Percentiles rank a stretch among this genome's conserved stretches.
Evolutionary conservation across 495 filamentous ascomycete species (phyloP).

Genomic region (Hypoxylon rickii): DNA sequence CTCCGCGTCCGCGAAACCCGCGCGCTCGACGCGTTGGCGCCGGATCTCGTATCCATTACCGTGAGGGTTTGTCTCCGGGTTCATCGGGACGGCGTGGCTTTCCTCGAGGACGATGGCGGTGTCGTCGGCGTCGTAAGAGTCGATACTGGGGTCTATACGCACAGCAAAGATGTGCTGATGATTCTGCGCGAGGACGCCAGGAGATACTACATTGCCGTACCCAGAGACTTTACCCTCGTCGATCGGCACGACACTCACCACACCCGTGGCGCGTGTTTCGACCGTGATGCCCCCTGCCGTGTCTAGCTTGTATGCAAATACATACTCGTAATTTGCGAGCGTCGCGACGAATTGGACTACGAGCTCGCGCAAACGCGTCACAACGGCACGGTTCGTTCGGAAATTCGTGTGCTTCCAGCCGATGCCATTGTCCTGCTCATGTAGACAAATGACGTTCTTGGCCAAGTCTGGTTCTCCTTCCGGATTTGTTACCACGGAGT

Average conservation of each 20-base stretch:
- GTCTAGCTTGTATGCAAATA: constrained; percentile 84
- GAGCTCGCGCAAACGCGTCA: constrained; percentile 70
- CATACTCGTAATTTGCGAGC: constrained; percentile 82
- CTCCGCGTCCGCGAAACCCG: constrained; percentile 68
- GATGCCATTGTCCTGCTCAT: constrained; percentile 66
- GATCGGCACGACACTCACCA: constrained; percentile 82
- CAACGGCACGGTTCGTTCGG: constrained; percentile 68
- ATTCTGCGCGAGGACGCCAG: constrained; percentile 73
- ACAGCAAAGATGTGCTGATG: constrained; percentile 94
- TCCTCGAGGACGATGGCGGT: constrained; percentile 76
- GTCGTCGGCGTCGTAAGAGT: constrained; percentile 75
- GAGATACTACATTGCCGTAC: constrained; percentile 86
- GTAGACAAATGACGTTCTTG: constrained; percentile 78
- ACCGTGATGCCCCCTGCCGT: constrained; percentile 80
- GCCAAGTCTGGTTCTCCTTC: constrained; percentile 63
- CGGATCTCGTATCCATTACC: constrained; percentile 70
- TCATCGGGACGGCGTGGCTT: constrained; percentile 51
- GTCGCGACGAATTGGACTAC: constrained; percentile 81
- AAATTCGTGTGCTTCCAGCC: constrained; percentile 86
- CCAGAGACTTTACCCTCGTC: constrained; percentile 65
- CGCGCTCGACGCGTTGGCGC: constrained; percentile 51
- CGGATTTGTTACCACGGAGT: constrained; percentile 56
- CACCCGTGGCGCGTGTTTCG: constrained; percentile 84
- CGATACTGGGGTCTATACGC: constrained; percentile 80
- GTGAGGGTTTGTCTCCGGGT: constrained; percentile 73